Evolutionary conservation across 768 basidiomycete genomes (phyloP), one percentile per base, ranked within the genome.

Genomic region (Tylopilus sp.): DNA sequence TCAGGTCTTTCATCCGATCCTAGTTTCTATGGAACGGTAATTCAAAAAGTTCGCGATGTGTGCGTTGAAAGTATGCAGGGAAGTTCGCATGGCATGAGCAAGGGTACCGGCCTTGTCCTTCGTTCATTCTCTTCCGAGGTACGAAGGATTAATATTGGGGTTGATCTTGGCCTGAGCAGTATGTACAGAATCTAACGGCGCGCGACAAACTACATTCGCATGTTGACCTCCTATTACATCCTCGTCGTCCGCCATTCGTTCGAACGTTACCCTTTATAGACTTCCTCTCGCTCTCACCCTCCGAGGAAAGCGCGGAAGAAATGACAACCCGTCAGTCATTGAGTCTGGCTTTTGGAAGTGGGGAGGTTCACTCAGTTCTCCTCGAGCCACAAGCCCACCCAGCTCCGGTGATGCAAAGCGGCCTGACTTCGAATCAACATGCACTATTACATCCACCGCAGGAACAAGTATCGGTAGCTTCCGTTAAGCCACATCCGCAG

Each of bases 211-310:
- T 64, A 26, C 69, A 75, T 53, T 69, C 61, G 20, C 69, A 70
- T 31, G 61, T 87, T 42, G 87, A 88, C 51, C 64, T 84, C 23
- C 69, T 91, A 21, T 63, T 94, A 11, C 91, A 93, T 59, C 90
- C 91, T 41, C 84, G 89, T 20, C 74, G 88, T 5, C 91, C 91
- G 9, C 86, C 90, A 8, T 68, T 89, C 12, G 73, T 90, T 47
- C 81, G 85, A 40, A 75, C 85, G 4, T 66, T 87, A 50, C 87
- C 88, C 15, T 73, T 78, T 26, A 63, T 86, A 11, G 86, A 86
- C 55, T 67, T 75, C 1, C 63, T 90, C 15, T 76, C 83, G 12
- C 72, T 91, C 25, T 82, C 81, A 57, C 76, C 75, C 23, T 69
- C 71, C 2, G 86, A 90, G 56, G 86, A 88, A 60, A 75, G 79